A percentile compares a stretch with the other conserved stretches of the same genome.
Evolutionary conservation across 1,284 basidiomycete species (phyloP).

Genomic region (Macrocystidia cucumis): DNA sequence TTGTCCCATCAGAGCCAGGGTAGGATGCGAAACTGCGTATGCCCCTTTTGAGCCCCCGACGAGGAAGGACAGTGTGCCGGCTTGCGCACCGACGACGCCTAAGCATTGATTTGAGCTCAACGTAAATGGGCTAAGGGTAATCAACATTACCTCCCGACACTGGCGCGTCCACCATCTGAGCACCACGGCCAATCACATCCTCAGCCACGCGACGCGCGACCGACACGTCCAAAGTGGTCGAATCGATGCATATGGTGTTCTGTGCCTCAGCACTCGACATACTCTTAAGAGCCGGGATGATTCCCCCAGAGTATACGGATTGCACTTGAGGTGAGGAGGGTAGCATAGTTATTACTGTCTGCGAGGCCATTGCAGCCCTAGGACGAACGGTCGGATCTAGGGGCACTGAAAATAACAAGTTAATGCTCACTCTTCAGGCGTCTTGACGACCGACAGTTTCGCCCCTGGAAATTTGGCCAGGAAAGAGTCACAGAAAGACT

Average conservation of each 20-base stretch:
- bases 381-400: conserved; percentile 9
- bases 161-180: conserved; percentile 82
- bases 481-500: conserved; percentile 50
- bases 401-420: conserved; percentile 6
- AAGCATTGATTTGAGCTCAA: background rate
- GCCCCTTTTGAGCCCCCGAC: conserved; percentile 68
- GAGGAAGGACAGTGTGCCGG: conserved; percentile 83
- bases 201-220: conserved; percentile 61
- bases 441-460: conserved; percentile 44
- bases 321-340: conserved; percentile 81
- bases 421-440: conserved; percentile 60
- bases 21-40: conserved; percentile 54
- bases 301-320: conserved; percentile 60
- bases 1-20: conserved; percentile 72
- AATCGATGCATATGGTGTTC: conserved; percentile 74
- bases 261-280: conserved; percentile 31
- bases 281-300: conserved; percentile 48
- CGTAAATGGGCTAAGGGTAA: conserved; percentile 1
- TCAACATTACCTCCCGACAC: conserved; percentile 75
- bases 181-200: conserved; percentile 49
- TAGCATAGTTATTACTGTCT: conserved; percentile 78
- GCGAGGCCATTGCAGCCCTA: conserved; percentile 56
- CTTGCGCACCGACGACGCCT: conserved; percentile 82
- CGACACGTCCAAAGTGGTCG: conserved; percentile 78
- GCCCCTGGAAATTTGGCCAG: conserved; percentile 47